Evolutionary conservation across 768 basidiomycete species (phyloP).

Genomic region (Trametes maxima): DNA sequence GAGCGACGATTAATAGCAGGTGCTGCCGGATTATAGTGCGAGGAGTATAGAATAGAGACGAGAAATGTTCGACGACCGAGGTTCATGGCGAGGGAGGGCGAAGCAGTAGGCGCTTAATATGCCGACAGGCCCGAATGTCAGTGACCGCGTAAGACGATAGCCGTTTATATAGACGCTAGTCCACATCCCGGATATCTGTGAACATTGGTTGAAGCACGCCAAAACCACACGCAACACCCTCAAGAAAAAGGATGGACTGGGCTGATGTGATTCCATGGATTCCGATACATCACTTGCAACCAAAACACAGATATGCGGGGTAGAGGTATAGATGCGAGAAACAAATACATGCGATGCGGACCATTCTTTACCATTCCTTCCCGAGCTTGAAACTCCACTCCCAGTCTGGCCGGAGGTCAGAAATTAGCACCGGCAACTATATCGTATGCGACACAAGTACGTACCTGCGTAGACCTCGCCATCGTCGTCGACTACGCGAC

Average conservation of each 20-base stretch:
- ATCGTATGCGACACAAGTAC: constrained; percentile 26
- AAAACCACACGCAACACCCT: neutral
- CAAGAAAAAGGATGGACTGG: neutral
- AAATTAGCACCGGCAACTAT: neutral
- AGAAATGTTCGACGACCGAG: constrained; percentile 3
- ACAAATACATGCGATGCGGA: constrained; percentile 31
- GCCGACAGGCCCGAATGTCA: too few species aligned
- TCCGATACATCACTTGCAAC: constrained; percentile 21
- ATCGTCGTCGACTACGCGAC: constrained; percentile 89
- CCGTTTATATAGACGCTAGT: neutral
- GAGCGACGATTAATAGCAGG: neutral
- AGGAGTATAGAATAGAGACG: neutral
- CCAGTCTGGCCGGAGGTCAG: neutral
- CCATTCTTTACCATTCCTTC: constrained; percentile 77
- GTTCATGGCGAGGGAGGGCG: constrained; percentile 6
- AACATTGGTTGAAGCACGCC: neutral
- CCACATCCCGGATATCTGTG: neutral
- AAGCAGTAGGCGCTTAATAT: neutral
- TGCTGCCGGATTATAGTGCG: neutral
- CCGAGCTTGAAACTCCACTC: constrained; percentile 72
- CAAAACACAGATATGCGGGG: constrained; percentile 22
- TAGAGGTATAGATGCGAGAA: constrained; percentile 24
- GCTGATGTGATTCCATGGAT: constrained; percentile 3
- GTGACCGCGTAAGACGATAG: neutral
- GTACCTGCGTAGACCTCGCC: constrained; percentile 75